Evolutionary conservation across 163 green algal species (phyloP).

Genomic region (Trebouxia gelatinosa): DNA sequence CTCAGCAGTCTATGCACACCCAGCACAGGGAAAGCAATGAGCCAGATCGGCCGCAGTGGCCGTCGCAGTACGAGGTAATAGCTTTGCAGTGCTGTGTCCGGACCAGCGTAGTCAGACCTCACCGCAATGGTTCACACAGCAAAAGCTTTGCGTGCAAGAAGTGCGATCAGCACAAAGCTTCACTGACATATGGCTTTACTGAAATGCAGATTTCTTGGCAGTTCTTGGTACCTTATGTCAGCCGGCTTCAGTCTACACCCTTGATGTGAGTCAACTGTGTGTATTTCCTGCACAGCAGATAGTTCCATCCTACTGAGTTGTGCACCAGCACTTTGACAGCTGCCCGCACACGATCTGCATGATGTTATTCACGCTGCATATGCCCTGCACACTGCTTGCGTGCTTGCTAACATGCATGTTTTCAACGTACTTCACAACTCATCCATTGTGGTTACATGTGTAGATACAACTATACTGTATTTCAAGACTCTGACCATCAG

Average conservation of each 20-base stretch:
- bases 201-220: slow-evolving; percentile 15
- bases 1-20: no score
- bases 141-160: no score
- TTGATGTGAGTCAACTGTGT: slow-evolving; percentile 19
- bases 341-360: background rate
- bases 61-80: slow-evolving; percentile 7
- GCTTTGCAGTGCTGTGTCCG: background rate
- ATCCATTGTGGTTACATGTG: background rate
- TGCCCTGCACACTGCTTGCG: background rate
- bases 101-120: no score
- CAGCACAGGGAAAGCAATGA: background rate
- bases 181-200: no score
- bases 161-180: no score
- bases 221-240: slow-evolving; percentile 20
- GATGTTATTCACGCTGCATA: background rate
- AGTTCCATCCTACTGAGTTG: no score
- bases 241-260: slow-evolving; percentile 1
- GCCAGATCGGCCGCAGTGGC: background rate
- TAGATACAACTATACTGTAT: slow-evolving; percentile 50
- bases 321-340: no score
- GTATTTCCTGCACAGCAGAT: no score
- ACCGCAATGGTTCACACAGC: no score
- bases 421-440: background rate
- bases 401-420: background rate
- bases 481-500: slow-evolving; percentile 42